These are phyloP conservation scores for Eruca vesicaria DNA, from an alignment of 441 rosid species.

Conservation along the genomic window DNA sequence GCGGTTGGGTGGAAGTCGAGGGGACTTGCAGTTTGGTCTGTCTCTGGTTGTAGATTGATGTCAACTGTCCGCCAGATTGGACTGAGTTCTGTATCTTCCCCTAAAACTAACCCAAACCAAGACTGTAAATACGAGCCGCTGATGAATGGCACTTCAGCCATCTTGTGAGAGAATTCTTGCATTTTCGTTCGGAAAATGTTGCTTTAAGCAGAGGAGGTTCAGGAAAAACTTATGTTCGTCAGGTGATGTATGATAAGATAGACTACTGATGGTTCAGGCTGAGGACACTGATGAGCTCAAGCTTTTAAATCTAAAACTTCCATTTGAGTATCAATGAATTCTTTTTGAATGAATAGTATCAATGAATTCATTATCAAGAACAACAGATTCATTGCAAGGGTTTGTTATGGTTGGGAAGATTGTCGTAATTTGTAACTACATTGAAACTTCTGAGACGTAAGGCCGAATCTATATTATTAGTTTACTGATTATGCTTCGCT, in stretches of 20 bases:
- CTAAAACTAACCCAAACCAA: slow-evolving; percentile 65
- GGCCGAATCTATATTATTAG: slow-evolving; percentile 31
- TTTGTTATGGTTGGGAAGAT: slow-evolving; percentile 92
- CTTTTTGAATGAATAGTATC: no score
- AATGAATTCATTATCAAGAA: no score
- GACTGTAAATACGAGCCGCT: slow-evolving; percentile 86
- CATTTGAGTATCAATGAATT: slow-evolving; percentile 72
- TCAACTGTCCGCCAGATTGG: slow-evolving; percentile 97
- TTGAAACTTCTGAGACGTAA: slow-evolving; percentile 77
- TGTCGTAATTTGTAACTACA: slow-evolving; percentile 89
- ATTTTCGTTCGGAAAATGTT: slow-evolving; percentile 96
- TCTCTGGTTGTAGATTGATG: slow-evolving; percentile 99
- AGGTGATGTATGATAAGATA: slow-evolving; percentile 97
- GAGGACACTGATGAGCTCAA: slow-evolving; percentile 94
- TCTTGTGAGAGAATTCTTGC: slow-evolving; percentile 85
- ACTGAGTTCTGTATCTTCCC: slow-evolving; percentile 82
- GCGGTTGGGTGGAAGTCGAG: slow-evolving; percentile 99
- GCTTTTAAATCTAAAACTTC: slow-evolving; percentile 91
- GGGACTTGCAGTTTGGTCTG: slow-evolving; percentile 98
- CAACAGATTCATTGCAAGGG: slow-evolving; percentile 96
- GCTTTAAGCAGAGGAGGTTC: slow-evolving; percentile 95
- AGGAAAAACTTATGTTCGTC: slow-evolving; percentile 91
- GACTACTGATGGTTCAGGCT: slow-evolving; percentile 94
- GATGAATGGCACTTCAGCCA: slow-evolving; percentile 80
- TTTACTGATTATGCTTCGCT: slow-evolving; percentile 19